phyloP scores from a whole-genome alignment of 192 early-diverging fungal genomes.

The Backusella psychrophila region DNA sequence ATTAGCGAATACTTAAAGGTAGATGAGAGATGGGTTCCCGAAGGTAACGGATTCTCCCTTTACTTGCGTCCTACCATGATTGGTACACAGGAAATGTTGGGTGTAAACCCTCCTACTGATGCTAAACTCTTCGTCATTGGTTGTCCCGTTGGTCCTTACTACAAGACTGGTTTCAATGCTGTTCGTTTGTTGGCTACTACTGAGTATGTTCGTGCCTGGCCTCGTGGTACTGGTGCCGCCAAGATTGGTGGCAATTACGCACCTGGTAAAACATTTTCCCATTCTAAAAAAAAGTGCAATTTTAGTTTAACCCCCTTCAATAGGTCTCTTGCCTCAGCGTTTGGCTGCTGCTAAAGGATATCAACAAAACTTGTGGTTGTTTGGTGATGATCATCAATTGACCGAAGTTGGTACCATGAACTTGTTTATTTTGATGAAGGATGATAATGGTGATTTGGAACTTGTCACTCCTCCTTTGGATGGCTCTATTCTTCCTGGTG shows the following conservation, averaged over 20 bases:
- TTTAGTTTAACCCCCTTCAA: not conserved
- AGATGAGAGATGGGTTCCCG: conserved; percentile 89
- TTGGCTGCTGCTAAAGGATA: conserved; percentile 86
- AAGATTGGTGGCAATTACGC: conserved; percentile 93
- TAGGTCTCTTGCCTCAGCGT: conserved; percentile 65
- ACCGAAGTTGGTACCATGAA: conserved; percentile 99
- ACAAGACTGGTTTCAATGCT: conserved; percentile 90
- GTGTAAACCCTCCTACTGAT: conserved; percentile 79
- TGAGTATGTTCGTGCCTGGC: conserved; percentile 91
- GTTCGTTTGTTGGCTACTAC: conserved; percentile 82
- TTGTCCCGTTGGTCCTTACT: conserved; percentile 95
- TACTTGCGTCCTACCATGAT: conserved; percentile 94
- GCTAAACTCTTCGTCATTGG: conserved; percentile 86
- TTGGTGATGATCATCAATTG: conserved; percentile 80
- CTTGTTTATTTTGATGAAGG: conserved; percentile 88
- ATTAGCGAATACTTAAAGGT: conserved; percentile 80
- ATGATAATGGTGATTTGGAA: conserved; percentile 79
- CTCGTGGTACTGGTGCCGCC: conserved; percentile 89
- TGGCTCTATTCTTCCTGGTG: conserved; percentile 93
- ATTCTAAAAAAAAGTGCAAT: too few species aligned
- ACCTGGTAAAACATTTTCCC: conserved; percentile 56
- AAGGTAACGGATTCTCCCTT: conserved; percentile 87
- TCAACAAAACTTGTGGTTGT: conserved; percentile 95
- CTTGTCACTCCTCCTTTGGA: conserved; percentile 90
- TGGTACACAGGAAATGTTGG: conserved; percentile 80